phyloP scores from a whole-genome alignment of 805 yeast genomes.

The Lachancea fermentati region DNA sequence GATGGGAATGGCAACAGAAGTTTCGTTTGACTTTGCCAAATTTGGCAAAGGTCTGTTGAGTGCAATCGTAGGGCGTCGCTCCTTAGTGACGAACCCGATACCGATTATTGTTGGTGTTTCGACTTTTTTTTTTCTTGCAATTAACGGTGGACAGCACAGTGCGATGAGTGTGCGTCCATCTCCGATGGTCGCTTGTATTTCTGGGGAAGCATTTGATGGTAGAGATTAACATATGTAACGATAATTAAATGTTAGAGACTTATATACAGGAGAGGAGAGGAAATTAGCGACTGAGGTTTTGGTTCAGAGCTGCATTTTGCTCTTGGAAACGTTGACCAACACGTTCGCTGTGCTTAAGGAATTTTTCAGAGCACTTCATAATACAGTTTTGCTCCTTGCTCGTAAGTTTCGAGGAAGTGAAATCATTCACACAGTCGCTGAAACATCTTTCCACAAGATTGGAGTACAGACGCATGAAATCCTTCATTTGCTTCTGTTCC shows the following conservation, averaged over 20 bases:
- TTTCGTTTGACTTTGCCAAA: conserved; percentile 24
- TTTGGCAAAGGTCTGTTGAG: conserved; percentile 30
- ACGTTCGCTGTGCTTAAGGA: conserved; percentile 95
- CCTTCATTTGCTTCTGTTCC: conserved; percentile 97
- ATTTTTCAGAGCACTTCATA: conserved; percentile 91
- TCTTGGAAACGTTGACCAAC: conserved; percentile 99
- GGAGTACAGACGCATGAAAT: conserved; percentile 95
- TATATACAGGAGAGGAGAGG: neutral
- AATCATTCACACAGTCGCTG: conserved; percentile 95
- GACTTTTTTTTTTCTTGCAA: conserved; percentile 10
- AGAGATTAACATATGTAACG: neutral
- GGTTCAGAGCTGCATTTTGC: conserved; percentile 79
- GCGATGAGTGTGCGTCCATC: too few species aligned
- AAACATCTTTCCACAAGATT: conserved; percentile 95
- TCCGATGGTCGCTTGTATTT: too few species aligned
- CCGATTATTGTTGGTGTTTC: conserved; percentile 33
- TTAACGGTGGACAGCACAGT: too few species aligned
- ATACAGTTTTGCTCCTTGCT: conserved; percentile 82
- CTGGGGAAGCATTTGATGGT: neutral
- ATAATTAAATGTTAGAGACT: neutral
- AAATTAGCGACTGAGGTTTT: conserved; percentile 46
- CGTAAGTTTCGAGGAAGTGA: conserved; percentile 86
- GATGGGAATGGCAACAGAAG: conserved; percentile 33
- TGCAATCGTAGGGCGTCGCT: conserved; percentile 33
- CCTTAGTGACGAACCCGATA: conserved; percentile 30